These are phyloP conservation scores for Penicillium brevicompactum DNA, from an alignment of 2,329 filamentous ascomycete genomes.

Conservation along the genomic window DNA sequence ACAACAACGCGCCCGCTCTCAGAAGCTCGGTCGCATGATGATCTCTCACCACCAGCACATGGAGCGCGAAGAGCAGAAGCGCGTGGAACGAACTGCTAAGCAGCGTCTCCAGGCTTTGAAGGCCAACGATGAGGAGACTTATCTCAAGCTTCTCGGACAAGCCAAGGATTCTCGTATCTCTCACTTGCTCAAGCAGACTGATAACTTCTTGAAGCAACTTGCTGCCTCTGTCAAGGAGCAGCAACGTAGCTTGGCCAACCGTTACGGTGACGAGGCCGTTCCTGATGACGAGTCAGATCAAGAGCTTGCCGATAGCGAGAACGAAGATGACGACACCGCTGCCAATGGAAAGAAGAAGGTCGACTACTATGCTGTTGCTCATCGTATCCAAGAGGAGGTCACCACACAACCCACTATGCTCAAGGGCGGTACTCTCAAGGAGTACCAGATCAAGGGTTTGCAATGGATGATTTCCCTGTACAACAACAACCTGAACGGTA, in stretches of 20 bases:
- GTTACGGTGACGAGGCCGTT: constrained; percentile 69
- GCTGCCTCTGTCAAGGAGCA: constrained; percentile 93
- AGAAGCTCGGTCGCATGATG: constrained; percentile 90
- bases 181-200: constrained; percentile 92
- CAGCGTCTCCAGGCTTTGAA: constrained; percentile 98
- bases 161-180: constrained; percentile 99
- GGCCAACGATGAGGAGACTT: constrained; percentile 98
- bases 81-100: constrained; percentile 95
- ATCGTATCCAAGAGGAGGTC: constrained; percentile 92
- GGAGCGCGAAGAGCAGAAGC: constrained; percentile 98
- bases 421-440: constrained; percentile 89
- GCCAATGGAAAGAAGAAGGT: constrained; percentile 69
- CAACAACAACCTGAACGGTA: constrained; percentile 99
- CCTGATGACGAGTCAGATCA: constrained; percentile 64
- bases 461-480: constrained; percentile 99
- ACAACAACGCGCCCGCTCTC: constrained; percentile 71
- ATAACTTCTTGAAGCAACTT: constrained; percentile 94
- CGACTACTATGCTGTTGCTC: constrained; percentile 97
- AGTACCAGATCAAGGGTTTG: constrained; percentile 97
- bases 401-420: constrained; percentile 79
- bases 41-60: constrained; percentile 88
- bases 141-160: constrained; percentile 95
- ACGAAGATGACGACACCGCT: constrained; percentile 61
- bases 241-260: constrained; percentile 78
- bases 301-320: constrained; percentile 68